These are phyloP conservation scores for Penstemon barbatus DNA, from an alignment of 257 asterid genomes.

Conservation along the genomic window DNA sequence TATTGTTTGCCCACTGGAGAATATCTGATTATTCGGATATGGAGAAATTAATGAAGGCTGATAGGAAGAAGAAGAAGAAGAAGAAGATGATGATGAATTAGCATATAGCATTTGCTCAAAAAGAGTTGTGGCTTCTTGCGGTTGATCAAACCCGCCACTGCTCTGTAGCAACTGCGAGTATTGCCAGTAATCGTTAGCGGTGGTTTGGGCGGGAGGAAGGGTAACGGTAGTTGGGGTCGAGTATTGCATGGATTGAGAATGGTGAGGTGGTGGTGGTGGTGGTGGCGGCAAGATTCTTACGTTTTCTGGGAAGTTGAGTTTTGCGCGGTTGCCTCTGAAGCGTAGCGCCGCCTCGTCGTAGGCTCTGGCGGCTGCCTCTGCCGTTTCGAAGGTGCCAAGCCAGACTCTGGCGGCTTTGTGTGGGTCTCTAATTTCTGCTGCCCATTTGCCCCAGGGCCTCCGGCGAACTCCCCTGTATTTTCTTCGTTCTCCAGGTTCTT, in stretches of 20 bases:
- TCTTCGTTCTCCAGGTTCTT: conserved; percentile 58
- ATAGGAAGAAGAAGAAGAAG: conserved; percentile 36
- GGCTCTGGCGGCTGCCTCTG: conserved; percentile 91
- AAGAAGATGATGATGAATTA: conserved; percentile 10
- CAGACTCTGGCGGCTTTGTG: conserved; percentile 87
- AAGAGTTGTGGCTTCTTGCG: conserved; percentile 14
- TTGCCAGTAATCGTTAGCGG: no score
- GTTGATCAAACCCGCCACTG: conserved; percentile 38
- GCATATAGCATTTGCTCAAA: conserved; percentile 54
- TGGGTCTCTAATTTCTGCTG: conserved; percentile 92
- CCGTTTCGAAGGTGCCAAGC: conserved; percentile 93
- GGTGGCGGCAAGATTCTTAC: conserved; percentile 42
- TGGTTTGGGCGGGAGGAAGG: no score
- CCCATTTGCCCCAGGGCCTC: conserved; percentile 97
- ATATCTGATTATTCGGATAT: conserved; percentile 39
- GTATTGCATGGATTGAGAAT: conserved; percentile 17
- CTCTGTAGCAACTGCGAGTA: conserved; percentile 39
- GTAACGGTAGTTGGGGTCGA: conserved; percentile 1
- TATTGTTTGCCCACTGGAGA: conserved; percentile 49
- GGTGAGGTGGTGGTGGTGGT: conserved; percentile 32
- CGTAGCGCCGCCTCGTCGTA: conserved; percentile 90
- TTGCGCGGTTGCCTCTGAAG: conserved; percentile 83
- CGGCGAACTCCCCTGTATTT: conserved; percentile 89
- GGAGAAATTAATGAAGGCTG: conserved; percentile 42
- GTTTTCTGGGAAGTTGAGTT: conserved; percentile 84